A percentile compares a stretch with the other conserved stretches of the same genome.
Conservation (phyloP, 208 protist species). For the Leishmania turanica region DNA sequence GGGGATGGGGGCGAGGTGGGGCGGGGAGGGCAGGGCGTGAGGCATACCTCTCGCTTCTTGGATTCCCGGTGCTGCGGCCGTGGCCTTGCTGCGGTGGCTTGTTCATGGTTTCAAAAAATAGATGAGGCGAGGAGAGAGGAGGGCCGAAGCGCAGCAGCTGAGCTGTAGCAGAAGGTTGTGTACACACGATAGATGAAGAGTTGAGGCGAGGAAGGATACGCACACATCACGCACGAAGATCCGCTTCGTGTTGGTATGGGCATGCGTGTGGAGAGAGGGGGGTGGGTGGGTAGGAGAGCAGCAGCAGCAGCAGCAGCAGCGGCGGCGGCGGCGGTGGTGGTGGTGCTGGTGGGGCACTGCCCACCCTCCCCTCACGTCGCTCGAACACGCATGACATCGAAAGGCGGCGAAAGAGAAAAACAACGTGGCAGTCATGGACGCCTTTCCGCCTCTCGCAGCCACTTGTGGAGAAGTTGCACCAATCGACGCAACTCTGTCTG, state of each 20-base stretch:
- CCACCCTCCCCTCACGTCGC: not conserved
- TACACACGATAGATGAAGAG: not conserved
- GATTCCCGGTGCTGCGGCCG: not conserved
- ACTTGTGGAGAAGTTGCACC: slow-evolving; percentile 3
- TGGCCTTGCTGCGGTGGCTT: not conserved
- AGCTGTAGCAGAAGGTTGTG: not conserved
- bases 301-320: not conserved
- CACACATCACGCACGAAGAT: not conserved
- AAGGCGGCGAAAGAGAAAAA: not conserved
- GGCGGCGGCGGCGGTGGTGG: not conserved
- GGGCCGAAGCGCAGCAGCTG: not conserved
- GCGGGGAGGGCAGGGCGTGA: too few relatives aligned
- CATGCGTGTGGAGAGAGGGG: not conserved
- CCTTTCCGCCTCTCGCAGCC: slow-evolving; percentile 7
- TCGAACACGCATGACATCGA: not conserved
- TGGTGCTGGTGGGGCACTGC: not conserved
- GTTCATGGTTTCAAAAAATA: not conserved
- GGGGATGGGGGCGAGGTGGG: too few relatives aligned
- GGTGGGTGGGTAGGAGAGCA: not conserved
- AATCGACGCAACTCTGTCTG: slow-evolving; percentile 9
- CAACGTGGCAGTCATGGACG: not conserved
- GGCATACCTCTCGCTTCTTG: not conserved
- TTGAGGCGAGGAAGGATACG: not conserved
- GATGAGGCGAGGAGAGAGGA: not conserved
- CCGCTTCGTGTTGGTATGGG: not conserved